phyloP scores from a whole-genome alignment of 2,329 filamentous ascomycete species.

The Penicillium digitatum region DNA sequence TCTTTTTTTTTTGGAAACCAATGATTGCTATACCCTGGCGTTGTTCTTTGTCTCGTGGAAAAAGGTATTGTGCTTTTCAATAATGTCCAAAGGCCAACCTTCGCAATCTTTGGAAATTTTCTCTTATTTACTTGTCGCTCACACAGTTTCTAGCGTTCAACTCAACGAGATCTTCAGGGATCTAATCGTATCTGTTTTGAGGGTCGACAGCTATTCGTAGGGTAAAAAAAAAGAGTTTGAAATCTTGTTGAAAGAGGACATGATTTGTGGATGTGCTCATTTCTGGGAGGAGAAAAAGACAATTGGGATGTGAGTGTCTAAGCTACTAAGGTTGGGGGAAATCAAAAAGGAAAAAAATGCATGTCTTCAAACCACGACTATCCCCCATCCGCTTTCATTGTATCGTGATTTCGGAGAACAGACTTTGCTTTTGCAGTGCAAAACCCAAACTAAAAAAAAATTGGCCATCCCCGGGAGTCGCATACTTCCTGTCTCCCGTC shows the following conservation, averaged over 20 bases:
- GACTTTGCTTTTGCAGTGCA: conserved; percentile 23
- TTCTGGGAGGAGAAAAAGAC: conserved; percentile 17
- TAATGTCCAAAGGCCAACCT: background rate
- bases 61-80: background rate
- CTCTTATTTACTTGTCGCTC: background rate
- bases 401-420: conserved; percentile 33
- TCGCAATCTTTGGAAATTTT: background rate
- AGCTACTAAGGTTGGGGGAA: conserved; percentile 26
- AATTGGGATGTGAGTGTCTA: conserved; percentile 31
- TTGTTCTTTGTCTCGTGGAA: background rate
- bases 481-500: conserved; percentile 3
- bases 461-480: conserved; percentile 5
- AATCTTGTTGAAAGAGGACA: conserved; percentile 22
- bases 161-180: background rate
- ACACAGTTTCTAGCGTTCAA: background rate
- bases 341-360: conserved; percentile 29
- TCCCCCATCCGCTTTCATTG: conserved; percentile 35
- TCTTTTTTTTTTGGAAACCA: background rate
- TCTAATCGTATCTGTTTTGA: conserved; percentile 2
- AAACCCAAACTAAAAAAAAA: conserved; percentile 18
- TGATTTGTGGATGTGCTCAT: conserved; percentile 24
- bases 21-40: conserved; percentile 10
- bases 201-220: background rate
- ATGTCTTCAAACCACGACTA: conserved; percentile 30
- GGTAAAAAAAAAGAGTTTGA: conserved; percentile 4